Conservation (phyloP, 148 eudicot genomes). For the Pharnaceum exiguum region DNA sequence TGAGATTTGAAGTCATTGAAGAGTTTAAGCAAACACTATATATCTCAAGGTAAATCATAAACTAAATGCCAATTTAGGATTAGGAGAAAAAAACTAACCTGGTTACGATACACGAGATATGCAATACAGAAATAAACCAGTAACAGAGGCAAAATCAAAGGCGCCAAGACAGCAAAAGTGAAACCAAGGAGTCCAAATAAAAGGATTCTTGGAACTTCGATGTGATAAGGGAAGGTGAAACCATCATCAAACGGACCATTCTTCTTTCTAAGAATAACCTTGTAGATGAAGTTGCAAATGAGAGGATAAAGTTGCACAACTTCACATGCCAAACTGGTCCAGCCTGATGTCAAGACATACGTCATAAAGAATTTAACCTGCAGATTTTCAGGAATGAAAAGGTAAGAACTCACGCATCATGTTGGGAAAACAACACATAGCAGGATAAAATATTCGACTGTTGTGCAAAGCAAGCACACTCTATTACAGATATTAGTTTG, state of each 20-base stretch:
- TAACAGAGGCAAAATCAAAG: constrained; percentile 79
- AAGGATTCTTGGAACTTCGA: constrained; percentile 87
- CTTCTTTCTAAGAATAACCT: constrained; percentile 46
- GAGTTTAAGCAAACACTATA: not conserved
- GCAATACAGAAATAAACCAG: constrained; percentile 83
- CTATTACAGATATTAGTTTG: no score
- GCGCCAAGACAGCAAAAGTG: constrained; percentile 63
- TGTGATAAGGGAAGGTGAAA: constrained; percentile 84
- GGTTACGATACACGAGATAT: constrained; percentile 84
- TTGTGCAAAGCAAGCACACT: no score
- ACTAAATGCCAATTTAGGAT: not conserved
- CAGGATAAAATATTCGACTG: no score
- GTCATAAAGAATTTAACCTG: constrained; percentile 91
- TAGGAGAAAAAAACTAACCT: constrained; percentile 40
- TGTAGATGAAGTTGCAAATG: constrained; percentile 45
- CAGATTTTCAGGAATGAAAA: constrained; percentile 12
- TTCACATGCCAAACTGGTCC: constrained; percentile 92
- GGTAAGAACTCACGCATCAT: not conserved
- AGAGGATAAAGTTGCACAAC: constrained; percentile 79
- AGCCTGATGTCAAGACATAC: constrained; percentile 90
- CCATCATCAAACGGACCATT: constrained; percentile 44
- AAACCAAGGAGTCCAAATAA: constrained; percentile 80
- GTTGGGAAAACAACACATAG: no score
- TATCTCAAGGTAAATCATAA: not conserved
- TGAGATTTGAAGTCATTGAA: no score